phyloP scores from a whole-genome alignment of 176 grass and related monocot genomes.

The Areca catechu region DNA sequence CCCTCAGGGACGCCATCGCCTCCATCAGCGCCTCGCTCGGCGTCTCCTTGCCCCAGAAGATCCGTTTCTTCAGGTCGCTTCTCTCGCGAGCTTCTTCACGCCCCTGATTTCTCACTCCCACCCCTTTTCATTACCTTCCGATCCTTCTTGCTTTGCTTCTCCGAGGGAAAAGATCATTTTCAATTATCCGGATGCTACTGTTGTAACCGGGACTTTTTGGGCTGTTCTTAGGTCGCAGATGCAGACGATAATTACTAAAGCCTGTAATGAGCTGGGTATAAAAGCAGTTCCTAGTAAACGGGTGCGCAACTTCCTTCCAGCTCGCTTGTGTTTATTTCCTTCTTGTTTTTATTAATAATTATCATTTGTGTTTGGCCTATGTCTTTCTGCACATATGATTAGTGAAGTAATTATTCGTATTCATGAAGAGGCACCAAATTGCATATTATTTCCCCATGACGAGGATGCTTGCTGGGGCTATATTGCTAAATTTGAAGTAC shows the following conservation, averaged over 20 bases:
- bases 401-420: no score
- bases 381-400: neutral
- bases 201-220: no score
- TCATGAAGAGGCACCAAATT: no score
- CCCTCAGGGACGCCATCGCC: constrained; percentile 76
- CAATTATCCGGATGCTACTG: no score
- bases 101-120: no score
- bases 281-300: constrained; percentile 78
- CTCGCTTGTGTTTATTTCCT: constrained; percentile 5
- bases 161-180: no score
- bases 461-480: no score
- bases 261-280: constrained; percentile 80
- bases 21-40: constrained; percentile 40
- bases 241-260: constrained; percentile 82
- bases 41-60: constrained; percentile 66
- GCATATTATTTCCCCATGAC: no score
- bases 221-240: constrained; percentile 48
- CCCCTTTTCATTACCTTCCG: no score
- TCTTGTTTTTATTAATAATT: no score
- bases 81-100: neutral
- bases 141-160: no score
- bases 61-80: constrained; percentile 72
- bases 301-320: constrained; percentile 24
- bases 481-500: no score
- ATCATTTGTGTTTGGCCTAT: neutral